Percentiles rank a stretch among this genome's conserved stretches.
phyloP scores from a whole-genome alignment of 2,329 filamentous ascomycete genomes.

The Aspergillus carbonarius region DNA sequence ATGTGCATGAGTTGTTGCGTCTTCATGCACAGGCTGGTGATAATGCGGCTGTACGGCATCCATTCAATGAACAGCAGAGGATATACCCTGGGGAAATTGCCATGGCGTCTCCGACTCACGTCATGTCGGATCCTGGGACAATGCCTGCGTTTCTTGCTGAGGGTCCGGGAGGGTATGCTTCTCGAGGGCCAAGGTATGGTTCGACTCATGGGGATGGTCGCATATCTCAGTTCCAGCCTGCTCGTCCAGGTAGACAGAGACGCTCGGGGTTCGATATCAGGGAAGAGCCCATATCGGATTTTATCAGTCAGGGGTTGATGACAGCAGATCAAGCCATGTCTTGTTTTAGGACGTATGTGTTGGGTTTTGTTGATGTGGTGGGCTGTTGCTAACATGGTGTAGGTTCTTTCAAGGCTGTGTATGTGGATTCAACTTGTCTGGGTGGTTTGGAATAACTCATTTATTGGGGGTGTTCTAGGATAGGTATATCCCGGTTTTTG shows the following conservation, averaged over 20 bases:
- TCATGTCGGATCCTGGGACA: slow-evolving; percentile 1
- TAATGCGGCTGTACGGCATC: neutral
- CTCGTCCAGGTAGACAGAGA: slow-evolving; percentile 25
- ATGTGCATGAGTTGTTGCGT: slow-evolving; percentile 23
- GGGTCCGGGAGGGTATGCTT: neutral
- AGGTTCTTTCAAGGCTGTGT: slow-evolving; percentile 42
- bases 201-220: neutral
- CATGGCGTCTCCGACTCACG: neutral
- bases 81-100: neutral
- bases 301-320: slow-evolving; percentile 36
- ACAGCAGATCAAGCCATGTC: slow-evolving; percentile 33
- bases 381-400: neutral
- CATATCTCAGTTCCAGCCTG: neutral
- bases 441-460: neutral
- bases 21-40: slow-evolving; percentile 1
- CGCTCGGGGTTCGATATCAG: slow-evolving; percentile 36
- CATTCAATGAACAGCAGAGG: neutral
- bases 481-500: slow-evolving; percentile 52
- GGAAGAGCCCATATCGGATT: slow-evolving; percentile 34
- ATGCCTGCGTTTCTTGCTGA: neutral
- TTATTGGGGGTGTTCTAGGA: slow-evolving; percentile 33
- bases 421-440: slow-evolving; percentile 7
- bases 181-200: neutral
- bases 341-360: slow-evolving; percentile 33
- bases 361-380: no score